Evolutionary conservation across 164 flowering plant genomes (phyloP).

Genomic region (Tetrastigma voinierianum): DNA sequence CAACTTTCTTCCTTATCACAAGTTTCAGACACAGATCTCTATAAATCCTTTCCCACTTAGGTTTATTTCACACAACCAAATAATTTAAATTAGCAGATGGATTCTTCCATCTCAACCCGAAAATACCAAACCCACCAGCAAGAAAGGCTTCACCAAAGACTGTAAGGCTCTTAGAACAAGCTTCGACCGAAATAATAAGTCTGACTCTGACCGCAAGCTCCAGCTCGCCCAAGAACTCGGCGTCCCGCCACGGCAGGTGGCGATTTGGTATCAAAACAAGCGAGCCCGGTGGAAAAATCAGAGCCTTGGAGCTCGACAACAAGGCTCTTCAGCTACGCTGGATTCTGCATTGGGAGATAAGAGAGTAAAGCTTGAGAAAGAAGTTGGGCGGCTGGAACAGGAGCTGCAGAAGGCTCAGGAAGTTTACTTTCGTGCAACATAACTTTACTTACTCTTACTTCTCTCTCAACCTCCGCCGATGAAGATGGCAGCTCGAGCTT

Average conservation of each 20-base stretch:
- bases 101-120: constrained; percentile 7
- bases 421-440: constrained; percentile 7
- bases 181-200: constrained; percentile 35
- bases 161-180: constrained; percentile 42
- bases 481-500: constrained; percentile 22
- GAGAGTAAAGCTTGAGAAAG: constrained; percentile 30
- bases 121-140: constrained; percentile 4
- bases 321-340: constrained; percentile 15
- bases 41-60: too few relatives aligned
- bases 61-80: too few relatives aligned
- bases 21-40: too few relatives aligned
- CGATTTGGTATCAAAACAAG: constrained; percentile 58
- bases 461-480: constrained; percentile 8
- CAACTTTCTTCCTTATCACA: background rate
- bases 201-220: constrained; percentile 42
- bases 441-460: constrained; percentile 3
- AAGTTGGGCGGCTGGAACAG: constrained; percentile 27
- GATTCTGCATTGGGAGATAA: constrained; percentile 32
- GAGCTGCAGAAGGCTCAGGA: constrained; percentile 31
- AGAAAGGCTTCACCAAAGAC: constrained; percentile 40
- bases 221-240: constrained; percentile 45
- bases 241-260: constrained; percentile 44
- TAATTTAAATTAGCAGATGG: constrained; percentile 4
- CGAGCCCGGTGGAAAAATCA: constrained; percentile 49
- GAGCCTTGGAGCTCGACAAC: constrained; percentile 46